A percentile compares a stretch with the other conserved stretches of the same genome.
phyloP scores from a whole-genome alignment of 108 stramenopile genomes.

The Parmales sp. region DNA sequence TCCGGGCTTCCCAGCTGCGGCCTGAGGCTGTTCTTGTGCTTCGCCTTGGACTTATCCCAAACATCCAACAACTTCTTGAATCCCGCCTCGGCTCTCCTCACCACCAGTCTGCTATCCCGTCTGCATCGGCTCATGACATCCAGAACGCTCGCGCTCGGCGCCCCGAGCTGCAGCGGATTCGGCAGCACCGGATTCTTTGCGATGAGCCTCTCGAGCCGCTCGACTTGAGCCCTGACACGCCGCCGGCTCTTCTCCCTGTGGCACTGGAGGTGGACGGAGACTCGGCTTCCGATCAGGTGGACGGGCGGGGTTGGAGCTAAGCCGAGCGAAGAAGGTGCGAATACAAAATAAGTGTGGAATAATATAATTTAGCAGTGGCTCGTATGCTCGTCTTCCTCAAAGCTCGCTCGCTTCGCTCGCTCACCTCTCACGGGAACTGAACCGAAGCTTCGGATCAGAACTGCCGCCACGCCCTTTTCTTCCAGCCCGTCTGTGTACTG shows the following conservation, averaged over 20 bases:
- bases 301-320: neutral
- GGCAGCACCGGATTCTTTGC: constrained; percentile 30
- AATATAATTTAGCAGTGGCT: too few relatives aligned
- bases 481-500: constrained; percentile 1
- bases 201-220: constrained; percentile 27
- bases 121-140: constrained; percentile 11
- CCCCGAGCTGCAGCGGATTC: constrained; percentile 17
- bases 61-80: constrained; percentile 14
- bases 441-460: neutral
- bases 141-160: constrained; percentile 16
- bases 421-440: neutral
- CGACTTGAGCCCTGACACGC: constrained; percentile 20
- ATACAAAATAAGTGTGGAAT: too few relatives aligned
- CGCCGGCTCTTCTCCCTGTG: constrained; percentile 17
- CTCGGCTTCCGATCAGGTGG: neutral
- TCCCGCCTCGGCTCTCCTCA: neutral
- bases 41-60: constrained; percentile 19
- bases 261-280: constrained; percentile 11
- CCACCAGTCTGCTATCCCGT: constrained; percentile 9
- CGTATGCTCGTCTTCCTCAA: too few relatives aligned
- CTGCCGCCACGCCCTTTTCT: neutral
- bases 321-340: too few relatives aligned
- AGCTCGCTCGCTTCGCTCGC: too few relatives aligned
- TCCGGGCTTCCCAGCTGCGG: constrained; percentile 32
- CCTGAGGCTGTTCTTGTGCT: constrained; percentile 21